Conservation (phyloP, 139 green algal species). For the Coelastrella sp. region DNA sequence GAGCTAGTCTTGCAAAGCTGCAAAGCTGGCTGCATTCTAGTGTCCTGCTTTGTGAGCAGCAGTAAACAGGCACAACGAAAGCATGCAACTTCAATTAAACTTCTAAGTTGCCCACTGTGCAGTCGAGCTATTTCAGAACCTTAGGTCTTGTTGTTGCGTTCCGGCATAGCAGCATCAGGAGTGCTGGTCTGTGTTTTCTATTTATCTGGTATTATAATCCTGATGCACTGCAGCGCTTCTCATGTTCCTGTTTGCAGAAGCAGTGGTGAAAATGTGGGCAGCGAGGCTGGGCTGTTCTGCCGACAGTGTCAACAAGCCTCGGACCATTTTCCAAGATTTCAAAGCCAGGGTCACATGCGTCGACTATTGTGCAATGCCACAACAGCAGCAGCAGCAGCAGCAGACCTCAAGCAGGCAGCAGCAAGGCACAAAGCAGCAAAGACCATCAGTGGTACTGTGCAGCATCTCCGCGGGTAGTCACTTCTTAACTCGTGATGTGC, state of each 20-base stretch:
- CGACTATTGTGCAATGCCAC: background rate
- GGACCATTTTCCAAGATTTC: background rate
- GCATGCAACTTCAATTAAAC: too few species aligned
- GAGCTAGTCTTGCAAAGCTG: too few species aligned
- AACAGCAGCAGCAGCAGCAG: slow-evolving; percentile 5
- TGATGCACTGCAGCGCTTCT: too few species aligned
- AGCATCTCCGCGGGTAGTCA: background rate
- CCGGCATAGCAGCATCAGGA: background rate
- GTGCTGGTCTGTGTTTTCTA: background rate
- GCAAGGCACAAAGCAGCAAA: background rate
- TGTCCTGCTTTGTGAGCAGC: too few species aligned
- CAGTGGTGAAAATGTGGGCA: background rate
- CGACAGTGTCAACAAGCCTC: background rate
- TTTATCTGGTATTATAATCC: background rate
- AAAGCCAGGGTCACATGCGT: background rate
- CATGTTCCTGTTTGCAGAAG: too few species aligned
- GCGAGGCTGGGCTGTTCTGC: background rate
- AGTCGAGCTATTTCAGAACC: too few species aligned
- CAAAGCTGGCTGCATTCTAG: too few species aligned
- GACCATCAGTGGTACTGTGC: slow-evolving; percentile 11
- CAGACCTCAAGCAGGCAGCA: background rate
- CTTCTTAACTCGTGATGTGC: background rate
- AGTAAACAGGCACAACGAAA: too few species aligned
- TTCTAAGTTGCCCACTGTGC: too few species aligned
- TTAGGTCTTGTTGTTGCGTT: too few species aligned